Conservation (phyloP, 23 red algal genomes). For the Gracilaria vermiculophylla region DNA sequence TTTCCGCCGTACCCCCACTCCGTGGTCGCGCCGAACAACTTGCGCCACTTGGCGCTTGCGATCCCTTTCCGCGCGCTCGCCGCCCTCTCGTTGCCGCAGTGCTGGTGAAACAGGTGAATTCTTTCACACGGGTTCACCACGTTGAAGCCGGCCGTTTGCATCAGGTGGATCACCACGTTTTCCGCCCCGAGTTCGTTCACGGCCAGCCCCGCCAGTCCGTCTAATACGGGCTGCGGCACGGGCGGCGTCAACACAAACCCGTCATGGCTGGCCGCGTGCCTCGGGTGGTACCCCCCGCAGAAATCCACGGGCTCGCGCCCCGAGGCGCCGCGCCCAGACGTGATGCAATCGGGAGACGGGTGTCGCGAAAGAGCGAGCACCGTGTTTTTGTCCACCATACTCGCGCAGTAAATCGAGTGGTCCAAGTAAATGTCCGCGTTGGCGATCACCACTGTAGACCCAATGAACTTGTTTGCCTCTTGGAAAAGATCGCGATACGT, state of each 20-base stretch:
- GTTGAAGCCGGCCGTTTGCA: not conserved
- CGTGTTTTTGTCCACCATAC: not conserved
- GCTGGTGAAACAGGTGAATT: not conserved
- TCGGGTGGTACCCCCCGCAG: conserved; percentile 36
- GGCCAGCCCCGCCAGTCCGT: not conserved
- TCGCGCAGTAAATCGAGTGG: conserved; percentile 10
- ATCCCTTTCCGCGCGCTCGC: not conserved
- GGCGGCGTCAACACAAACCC: conserved; percentile 41
- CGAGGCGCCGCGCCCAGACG: conserved; percentile 6
- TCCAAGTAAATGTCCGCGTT: conserved; percentile 65
- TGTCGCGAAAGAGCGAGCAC: conserved; percentile 37
- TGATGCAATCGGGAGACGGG: conserved; percentile 39
- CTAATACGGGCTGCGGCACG: not conserved
- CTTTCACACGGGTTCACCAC: conserved; percentile 44
- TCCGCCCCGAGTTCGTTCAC: conserved; percentile 52
- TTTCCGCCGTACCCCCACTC: not conserved
- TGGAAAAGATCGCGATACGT: not conserved
- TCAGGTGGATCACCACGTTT: conserved; percentile 15
- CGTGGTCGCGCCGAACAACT: not conserved
- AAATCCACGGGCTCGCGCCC: conserved; percentile 34
- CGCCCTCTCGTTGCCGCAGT: not conserved
- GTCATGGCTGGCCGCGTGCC: conserved; percentile 12
- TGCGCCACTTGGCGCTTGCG: not conserved
- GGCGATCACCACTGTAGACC: conserved; percentile 4
- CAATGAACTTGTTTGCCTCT: conserved; percentile 6